A percentile compares a stretch with the other conserved stretches of the same genome.
phyloP scores from a whole-genome alignment of 2,329 filamentous ascomycete genomes.

The Diatrype stigma region DNA sequence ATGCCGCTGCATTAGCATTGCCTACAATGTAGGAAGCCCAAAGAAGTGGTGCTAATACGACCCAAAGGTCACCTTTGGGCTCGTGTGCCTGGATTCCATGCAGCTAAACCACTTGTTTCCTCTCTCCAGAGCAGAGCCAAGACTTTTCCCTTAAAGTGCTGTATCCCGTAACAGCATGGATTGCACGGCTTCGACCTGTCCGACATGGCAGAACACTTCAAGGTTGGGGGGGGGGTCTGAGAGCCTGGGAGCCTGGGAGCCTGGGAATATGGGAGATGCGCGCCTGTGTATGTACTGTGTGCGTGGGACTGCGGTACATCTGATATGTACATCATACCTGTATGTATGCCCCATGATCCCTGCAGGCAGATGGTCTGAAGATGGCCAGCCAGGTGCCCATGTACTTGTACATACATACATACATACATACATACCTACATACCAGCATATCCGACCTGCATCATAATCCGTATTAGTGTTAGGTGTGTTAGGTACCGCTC shows the following conservation, averaged over 20 bases:
- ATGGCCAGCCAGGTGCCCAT: neutral
- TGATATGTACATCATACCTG: neutral
- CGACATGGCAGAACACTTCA: too few species aligned
- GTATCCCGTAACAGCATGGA: neutral
- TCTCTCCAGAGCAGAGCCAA: neutral
- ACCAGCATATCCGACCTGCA: too few species aligned
- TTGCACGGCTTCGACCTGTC: neutral
- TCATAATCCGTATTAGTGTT: too few species aligned
- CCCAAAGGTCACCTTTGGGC: neutral
- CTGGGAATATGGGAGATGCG: too few species aligned
- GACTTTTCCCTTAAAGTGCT: neutral
- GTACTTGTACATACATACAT: too few species aligned
- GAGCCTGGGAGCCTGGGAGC: too few species aligned
- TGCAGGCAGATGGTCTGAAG: neutral
- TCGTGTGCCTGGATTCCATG: neutral
- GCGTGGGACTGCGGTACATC: neutral
- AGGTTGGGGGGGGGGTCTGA: too few species aligned
- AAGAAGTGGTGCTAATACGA: neutral
- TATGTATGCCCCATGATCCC: neutral
- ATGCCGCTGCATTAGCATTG: neutral
- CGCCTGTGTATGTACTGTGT: neutral
- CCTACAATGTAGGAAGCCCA: neutral
- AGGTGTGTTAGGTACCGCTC: too few species aligned
- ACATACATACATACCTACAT: too few species aligned
- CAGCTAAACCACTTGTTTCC: neutral